phyloP scores from a whole-genome alignment of 805 yeast species.

The Zygoascus tannicola region DNA sequence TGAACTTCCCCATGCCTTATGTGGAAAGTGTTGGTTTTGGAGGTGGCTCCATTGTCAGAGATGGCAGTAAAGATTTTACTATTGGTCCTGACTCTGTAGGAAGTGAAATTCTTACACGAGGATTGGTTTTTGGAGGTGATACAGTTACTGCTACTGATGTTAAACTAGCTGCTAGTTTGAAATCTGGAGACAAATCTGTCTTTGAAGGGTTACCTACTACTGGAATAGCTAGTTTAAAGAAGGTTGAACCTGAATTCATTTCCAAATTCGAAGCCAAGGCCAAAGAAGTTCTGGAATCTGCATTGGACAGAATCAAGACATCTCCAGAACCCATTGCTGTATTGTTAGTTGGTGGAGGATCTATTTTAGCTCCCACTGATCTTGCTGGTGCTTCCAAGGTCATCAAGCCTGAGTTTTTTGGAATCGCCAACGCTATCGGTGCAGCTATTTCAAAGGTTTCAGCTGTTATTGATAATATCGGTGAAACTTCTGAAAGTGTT shows the following conservation, averaged over 20 bases:
- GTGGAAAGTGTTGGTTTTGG: conserved; percentile 43
- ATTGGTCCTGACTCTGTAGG: conserved; percentile 43
- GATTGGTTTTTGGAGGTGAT: conserved; percentile 37
- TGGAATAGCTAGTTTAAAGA: not conserved
- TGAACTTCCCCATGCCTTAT: conserved; percentile 41
- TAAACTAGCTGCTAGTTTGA: conserved; percentile 16
- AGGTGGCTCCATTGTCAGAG: conserved; percentile 38
- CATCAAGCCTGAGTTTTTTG: conserved; percentile 33
- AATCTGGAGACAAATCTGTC: conserved; percentile 7
- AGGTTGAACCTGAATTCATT: conserved; percentile 9
- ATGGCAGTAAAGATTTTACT: not conserved
- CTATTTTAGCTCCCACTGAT: conserved; percentile 33
- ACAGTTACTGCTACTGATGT: conserved; percentile 35
- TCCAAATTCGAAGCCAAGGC: conserved; percentile 11
- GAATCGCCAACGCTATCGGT: conserved; percentile 43
- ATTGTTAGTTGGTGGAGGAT: conserved; percentile 42
- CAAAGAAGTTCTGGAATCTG: conserved; percentile 30
- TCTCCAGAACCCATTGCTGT: conserved; percentile 37
- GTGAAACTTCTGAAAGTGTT: conserved; percentile 9
- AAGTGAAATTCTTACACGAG: conserved; percentile 29
- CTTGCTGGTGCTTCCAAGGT: conserved; percentile 37
- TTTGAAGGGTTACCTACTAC: not conserved
- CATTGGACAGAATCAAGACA: conserved; percentile 39
- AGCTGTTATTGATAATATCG: conserved; percentile 20
- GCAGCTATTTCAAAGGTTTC: conserved; percentile 41